These are phyloP conservation scores for Nicotiana tabacum DNA, from an alignment of 257 asterid species.

Conservation along the genomic window DNA sequence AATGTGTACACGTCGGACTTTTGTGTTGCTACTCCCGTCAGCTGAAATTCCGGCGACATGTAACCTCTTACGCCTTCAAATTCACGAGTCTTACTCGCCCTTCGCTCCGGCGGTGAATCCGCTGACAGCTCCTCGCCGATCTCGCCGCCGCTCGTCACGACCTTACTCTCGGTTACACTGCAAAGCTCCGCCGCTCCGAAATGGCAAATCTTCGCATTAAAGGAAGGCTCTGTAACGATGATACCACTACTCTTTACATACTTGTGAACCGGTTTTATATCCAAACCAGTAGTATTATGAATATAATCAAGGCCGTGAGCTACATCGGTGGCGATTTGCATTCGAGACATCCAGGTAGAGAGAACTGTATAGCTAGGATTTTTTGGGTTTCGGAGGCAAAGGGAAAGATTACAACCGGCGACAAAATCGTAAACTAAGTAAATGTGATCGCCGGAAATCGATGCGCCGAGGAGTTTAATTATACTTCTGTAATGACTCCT, in stretches of 20 bases:
- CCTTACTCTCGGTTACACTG: slow-evolving; percentile 48
- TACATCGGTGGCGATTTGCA: slow-evolving; percentile 80
- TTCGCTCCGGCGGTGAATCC: slow-evolving; percentile 1
- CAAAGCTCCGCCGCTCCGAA: slow-evolving; percentile 98
- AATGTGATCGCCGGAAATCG: slow-evolving; percentile 65
- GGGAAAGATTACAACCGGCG: slow-evolving; percentile 53
- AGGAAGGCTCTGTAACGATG: slow-evolving; percentile 66
- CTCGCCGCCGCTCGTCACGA: background rate
- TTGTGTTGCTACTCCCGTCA: slow-evolving; percentile 74
- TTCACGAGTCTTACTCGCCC: slow-evolving; percentile 25
- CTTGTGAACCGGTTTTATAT: slow-evolving; percentile 70
- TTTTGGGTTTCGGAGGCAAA: slow-evolving; percentile 59
- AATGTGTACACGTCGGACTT: slow-evolving; percentile 87
- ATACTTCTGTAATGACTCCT: slow-evolving; percentile 70
- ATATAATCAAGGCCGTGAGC: slow-evolving; percentile 89
- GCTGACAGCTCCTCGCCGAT: slow-evolving; percentile 5
- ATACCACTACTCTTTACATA: slow-evolving; percentile 88
- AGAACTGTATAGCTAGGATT: slow-evolving; percentile 72
- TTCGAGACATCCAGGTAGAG: slow-evolving; percentile 81
- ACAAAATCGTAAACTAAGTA: slow-evolving; percentile 76
- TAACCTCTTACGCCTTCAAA: slow-evolving; percentile 82
- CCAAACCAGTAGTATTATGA: slow-evolving; percentile 69
- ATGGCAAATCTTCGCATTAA: slow-evolving; percentile 82
- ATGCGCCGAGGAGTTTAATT: slow-evolving; percentile 67
- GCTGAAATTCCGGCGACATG: slow-evolving; percentile 88